These are phyloP conservation scores for Geotrichum phurueaensis DNA, from an alignment of 1,139 yeast species.

Conservation along the genomic window DNA sequence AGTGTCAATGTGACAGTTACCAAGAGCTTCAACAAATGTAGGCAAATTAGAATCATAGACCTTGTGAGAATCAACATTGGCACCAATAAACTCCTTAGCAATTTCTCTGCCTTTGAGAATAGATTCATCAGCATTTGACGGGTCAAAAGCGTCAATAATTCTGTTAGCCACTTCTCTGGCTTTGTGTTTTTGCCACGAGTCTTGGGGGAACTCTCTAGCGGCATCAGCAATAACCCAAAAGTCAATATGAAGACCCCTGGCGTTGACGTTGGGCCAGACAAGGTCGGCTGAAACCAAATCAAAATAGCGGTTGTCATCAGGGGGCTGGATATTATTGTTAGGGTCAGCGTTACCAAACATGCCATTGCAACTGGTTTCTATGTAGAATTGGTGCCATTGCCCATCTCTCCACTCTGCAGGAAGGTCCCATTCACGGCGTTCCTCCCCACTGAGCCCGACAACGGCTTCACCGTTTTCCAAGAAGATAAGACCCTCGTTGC, in stretches of 20 bases:
- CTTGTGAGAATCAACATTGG: constrained; percentile 52
- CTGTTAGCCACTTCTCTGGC: constrained; percentile 73
- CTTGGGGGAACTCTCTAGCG: constrained; percentile 73
- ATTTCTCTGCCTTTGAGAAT: constrained; percentile 59
- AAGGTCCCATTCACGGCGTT: constrained; percentile 70
- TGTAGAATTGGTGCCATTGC: constrained; percentile 51
- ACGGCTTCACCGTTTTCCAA: constrained; percentile 58
- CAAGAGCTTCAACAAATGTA: constrained; percentile 62
- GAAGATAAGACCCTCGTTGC: constrained; percentile 79
- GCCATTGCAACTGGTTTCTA: constrained; percentile 90
- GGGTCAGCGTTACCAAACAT: constrained; percentile 75
- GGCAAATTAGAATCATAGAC: constrained; percentile 44
- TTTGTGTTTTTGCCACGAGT: constrained; percentile 74
- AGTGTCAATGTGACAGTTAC: constrained; percentile 95
- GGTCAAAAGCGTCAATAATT: constrained; percentile 78
- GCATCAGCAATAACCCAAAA: constrained; percentile 89
- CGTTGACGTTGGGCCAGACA: constrained; percentile 73
- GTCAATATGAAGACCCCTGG: constrained; percentile 71
- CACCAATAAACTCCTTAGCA: constrained; percentile 61
- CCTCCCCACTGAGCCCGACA: constrained; percentile 84
- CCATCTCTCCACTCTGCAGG: constrained; percentile 52
- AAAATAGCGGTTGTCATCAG: constrained; percentile 64
- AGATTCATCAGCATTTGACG: constrained; percentile 41
- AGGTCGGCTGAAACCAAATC: constrained; percentile 64
- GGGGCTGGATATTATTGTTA: constrained; percentile 60